phyloP scores from a whole-genome alignment of 2,329 filamentous ascomycete genomes.

The Cladosporium oxysporum region DNA sequence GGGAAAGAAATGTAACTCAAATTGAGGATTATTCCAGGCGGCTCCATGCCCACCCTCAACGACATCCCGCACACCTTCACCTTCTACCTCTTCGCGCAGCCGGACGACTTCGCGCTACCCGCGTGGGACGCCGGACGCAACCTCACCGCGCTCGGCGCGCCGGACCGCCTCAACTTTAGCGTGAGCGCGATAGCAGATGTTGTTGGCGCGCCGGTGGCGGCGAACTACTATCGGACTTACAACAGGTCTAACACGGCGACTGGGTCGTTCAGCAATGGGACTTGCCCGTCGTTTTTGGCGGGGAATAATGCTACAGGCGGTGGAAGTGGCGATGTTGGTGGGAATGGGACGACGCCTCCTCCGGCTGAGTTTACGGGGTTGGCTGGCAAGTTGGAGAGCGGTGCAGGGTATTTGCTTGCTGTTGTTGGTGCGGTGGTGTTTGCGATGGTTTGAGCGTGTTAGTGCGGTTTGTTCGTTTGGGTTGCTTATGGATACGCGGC shows the following conservation, averaged over 20 bases:
- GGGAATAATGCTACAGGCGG: conserved; percentile 1
- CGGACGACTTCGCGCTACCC: conserved; percentile 27
- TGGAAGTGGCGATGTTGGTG: not conserved
- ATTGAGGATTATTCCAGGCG: not conserved
- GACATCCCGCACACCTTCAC: conserved; percentile 35
- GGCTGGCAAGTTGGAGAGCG: conserved; percentile 12
- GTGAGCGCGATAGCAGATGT: conserved; percentile 26
- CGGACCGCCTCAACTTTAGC: conserved; percentile 30
- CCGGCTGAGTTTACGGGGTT: conserved; percentile 28
- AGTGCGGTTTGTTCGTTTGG: not conserved
- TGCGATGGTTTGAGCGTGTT: conserved; percentile 4
- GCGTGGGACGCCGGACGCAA: conserved; percentile 25
- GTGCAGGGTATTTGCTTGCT: conserved; percentile 7
- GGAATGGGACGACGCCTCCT: conserved; percentile 30
- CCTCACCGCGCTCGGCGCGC: conserved; percentile 19
- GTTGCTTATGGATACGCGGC: not conserved
- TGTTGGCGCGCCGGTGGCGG: conserved; percentile 30
- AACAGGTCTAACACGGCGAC: conserved; percentile 25
- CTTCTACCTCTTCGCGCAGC: conserved; percentile 36
- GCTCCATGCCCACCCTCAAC: conserved; percentile 27
- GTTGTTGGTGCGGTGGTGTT: not conserved
- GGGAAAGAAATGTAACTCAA: too few relatives aligned
- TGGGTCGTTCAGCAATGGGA: conserved; percentile 23
- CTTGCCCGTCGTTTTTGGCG: conserved; percentile 20
- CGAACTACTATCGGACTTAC: conserved; percentile 32